phyloP scores from a whole-genome alignment of 2,329 filamentous ascomycete genomes.

The Fusarium solani-melongenae region DNA sequence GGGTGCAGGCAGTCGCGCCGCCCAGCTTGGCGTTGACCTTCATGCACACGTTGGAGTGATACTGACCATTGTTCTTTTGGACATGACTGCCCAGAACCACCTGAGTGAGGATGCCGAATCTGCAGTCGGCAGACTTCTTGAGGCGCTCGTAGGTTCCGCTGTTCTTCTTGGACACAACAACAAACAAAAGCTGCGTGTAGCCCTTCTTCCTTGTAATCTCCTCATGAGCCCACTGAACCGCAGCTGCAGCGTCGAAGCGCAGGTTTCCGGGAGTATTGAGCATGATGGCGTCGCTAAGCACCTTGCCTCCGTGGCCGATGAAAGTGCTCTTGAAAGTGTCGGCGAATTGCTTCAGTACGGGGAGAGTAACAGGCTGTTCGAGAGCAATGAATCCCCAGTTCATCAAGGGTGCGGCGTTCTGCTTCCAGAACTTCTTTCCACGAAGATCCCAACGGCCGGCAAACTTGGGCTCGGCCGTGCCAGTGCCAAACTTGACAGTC shows the following conservation, averaged over 20 bases:
- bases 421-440: conserved; percentile 76
- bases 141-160: conserved; percentile 81
- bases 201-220: conserved; percentile 64
- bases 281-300: conserved; percentile 50
- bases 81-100: conserved; percentile 81
- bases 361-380: conserved; percentile 61
- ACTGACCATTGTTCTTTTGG: conserved; percentile 77
- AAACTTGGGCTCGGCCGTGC: conserved; percentile 69
- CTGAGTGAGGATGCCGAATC: conserved; percentile 85
- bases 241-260: conserved; percentile 58
- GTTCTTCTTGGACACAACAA: conserved; percentile 79
- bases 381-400: conserved; percentile 82
- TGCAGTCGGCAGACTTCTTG: conserved; percentile 90
- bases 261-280: conserved; percentile 46
- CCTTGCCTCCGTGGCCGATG: conserved; percentile 61
- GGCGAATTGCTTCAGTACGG: conserved; percentile 46
- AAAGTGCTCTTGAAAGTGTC: conserved; percentile 59
- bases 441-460: conserved; percentile 89
- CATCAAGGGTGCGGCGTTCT: conserved; percentile 71
- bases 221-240: conserved; percentile 57
- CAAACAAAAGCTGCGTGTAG: conserved; percentile 81
- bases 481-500: conserved; percentile 73
- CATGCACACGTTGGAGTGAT: conserved; percentile 94
- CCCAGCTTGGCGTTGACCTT: conserved; percentile 98
- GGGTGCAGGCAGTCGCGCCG: conserved; percentile 73